A percentile compares a stretch with the other conserved stretches of the same genome.
phyloP scores from a whole-genome alignment of 805 yeast genomes.

The Saccharomycopsis sp. region DNA sequence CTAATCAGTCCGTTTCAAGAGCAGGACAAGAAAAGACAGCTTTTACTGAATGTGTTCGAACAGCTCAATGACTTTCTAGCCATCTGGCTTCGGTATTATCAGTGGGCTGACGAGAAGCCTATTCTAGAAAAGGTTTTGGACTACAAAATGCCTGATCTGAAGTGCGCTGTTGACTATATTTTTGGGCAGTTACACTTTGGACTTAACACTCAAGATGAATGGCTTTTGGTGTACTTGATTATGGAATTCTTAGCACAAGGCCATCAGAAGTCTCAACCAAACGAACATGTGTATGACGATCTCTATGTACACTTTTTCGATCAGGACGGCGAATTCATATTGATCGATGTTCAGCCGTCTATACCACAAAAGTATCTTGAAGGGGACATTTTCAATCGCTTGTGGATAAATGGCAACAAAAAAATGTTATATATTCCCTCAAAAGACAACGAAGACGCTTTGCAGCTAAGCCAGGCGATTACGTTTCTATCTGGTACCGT shows the following conservation, averaged over 20 bases:
- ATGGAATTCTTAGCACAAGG: conserved; percentile 29
- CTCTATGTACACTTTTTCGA: conserved; percentile 42
- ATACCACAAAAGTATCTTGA: no score
- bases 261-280: not conserved
- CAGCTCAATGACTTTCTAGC: conserved; percentile 26
- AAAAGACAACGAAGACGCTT: not conserved
- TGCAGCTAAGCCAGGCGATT: not conserved
- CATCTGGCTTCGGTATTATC: conserved; percentile 35
- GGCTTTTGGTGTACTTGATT: conserved; percentile 37
- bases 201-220: conserved; percentile 38
- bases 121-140: conserved; percentile 23
- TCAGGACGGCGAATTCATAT: conserved; percentile 49
- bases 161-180: conserved; percentile 25
- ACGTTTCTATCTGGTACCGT: not conserved
- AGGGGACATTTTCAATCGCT: conserved; percentile 38
- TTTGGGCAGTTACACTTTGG: conserved; percentile 40
- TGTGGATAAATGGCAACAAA: conserved; percentile 40
- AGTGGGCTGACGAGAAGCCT: conserved; percentile 35
- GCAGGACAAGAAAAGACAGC: conserved; percentile 19
- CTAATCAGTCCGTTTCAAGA: conserved; percentile 28
- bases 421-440: conserved; percentile 7
- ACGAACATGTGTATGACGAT: conserved; percentile 25
- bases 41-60: conserved; percentile 20
- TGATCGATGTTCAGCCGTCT: conserved; percentile 45
- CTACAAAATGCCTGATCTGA: conserved; percentile 14